phyloP scores from a whole-genome alignment of 139 green algal species.

The Yamagishiella unicocca region DNA sequence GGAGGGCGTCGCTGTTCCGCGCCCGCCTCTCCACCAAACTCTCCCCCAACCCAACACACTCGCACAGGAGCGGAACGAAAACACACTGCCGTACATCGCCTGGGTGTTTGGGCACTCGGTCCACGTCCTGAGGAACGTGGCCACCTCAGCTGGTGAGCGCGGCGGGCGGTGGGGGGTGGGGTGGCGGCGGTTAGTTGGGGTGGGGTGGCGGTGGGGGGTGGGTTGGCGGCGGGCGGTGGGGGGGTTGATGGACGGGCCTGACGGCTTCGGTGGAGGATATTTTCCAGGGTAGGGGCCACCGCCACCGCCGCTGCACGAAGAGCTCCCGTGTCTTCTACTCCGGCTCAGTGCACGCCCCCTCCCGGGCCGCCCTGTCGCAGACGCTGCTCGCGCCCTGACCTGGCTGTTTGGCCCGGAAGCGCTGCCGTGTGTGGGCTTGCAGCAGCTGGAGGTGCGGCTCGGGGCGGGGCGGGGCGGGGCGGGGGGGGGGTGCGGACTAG shows the following conservation, averaged over 20 bases:
- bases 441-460: background rate
- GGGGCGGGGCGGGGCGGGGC: no score
- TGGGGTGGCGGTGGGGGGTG: background rate
- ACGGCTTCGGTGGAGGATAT: background rate
- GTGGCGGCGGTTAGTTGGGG: background rate
- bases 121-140: conserved; percentile 24
- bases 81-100: conserved; percentile 42
- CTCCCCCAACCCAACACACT: no score
- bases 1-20: no score
- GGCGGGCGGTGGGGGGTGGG: background rate
- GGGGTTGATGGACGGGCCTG: no score
- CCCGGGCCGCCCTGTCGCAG: background rate
- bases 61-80: conserved; percentile 41
- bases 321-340: background rate
- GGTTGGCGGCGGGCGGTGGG: background rate
- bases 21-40: no score
- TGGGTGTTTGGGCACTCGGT: conserved; percentile 43
- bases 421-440: background rate
- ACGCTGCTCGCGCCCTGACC: conserved; percentile 7
- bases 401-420: conserved; percentile 39
- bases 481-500: no score
- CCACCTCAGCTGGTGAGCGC: background rate
- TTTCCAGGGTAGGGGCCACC: background rate
- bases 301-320: background rate
- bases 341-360: background rate